Evolutionary conservation across 208 protist species (phyloP), one percentile per base, ranked within the genome.

Genomic region (Crithidia acanthocephali): DNA sequence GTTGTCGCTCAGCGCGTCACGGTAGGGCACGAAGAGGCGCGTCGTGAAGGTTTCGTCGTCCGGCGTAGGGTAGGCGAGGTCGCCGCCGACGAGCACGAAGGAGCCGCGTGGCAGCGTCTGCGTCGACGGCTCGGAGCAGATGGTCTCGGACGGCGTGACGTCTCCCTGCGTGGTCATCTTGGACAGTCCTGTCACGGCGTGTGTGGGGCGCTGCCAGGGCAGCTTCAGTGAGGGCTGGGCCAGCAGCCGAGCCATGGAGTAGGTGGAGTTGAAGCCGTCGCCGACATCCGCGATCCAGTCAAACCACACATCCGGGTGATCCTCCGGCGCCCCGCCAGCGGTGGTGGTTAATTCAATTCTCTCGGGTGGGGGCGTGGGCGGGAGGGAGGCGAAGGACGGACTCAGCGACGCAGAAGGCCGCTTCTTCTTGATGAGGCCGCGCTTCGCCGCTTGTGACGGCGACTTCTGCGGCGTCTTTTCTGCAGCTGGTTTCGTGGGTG

Each of bases 261-360:
- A 97, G 32, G 92, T 95, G 18, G 89, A 75, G 72, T 97, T 95
- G 72, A 94, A 97, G 48, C 92, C 92, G 58, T 97, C 92, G 8
- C 92, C 92, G 30, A 95, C 81, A 42, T 95, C 92, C 10, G 84
- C 86, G 55, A 95, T 83, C 80, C 88, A 95, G 79, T 97, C 92
- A 58, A 97, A 94, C 86, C 85, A 93, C 15, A 95, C 80, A 69
- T 91, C 86, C 3, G 51, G 25, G 23, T 60, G 57, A 2, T n/a
- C 48, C 13, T 35, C 33, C 44, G n/a, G 11, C 28, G 55, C 22
- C 22, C 9, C 23, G 2, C 23, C 23, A 7, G 64, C 16, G 15
- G 37, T 18, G 6, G 59, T 1, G 27, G 59, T 4, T 37, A 20
- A 1, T 3, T 40, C 33, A 9, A 18, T 22, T 6, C 22, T 6